Conservation (phyloP, 352 stramenopile genomes). For the Phytophthora boehmeriae region DNA sequence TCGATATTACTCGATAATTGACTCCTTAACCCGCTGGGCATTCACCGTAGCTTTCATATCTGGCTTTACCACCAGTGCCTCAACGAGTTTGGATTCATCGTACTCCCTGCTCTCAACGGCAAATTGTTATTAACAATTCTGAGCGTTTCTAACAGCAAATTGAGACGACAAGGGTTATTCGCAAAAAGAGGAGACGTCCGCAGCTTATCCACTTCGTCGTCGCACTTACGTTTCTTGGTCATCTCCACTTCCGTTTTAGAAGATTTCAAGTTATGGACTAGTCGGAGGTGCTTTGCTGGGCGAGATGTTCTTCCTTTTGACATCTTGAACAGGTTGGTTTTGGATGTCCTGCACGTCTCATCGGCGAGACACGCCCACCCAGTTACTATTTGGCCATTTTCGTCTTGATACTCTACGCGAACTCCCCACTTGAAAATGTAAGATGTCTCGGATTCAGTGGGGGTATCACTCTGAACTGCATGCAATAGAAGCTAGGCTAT, state of each 20-base stretch:
- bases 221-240: neutral
- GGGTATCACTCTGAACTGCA: neutral
- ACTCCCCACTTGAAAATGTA: neutral
- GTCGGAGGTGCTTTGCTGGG: neutral
- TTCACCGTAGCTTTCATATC: neutral
- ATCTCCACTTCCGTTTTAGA: neutral
- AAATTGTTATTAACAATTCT: constrained; percentile 3
- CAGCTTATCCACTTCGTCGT: neutral
- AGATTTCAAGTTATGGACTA: neutral
- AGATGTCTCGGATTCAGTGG: neutral
- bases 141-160: constrained; percentile 1
- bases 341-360: neutral
- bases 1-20: neutral
- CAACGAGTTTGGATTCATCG: neutral
- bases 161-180: neutral
- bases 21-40: neutral
- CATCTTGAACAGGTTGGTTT: neutral
- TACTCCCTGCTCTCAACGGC: neutral
- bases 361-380: neutral
- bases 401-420: neutral
- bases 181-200: neutral
- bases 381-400: neutral
- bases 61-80: neutral
- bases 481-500: too few species aligned
- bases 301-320: neutral